Percentiles rank a stretch among this genome's conserved stretches.
These are phyloP conservation scores for Sungouiozyma intestinalis DNA, from an alignment of 805 yeast genomes.

Conservation along the genomic window DNA sequence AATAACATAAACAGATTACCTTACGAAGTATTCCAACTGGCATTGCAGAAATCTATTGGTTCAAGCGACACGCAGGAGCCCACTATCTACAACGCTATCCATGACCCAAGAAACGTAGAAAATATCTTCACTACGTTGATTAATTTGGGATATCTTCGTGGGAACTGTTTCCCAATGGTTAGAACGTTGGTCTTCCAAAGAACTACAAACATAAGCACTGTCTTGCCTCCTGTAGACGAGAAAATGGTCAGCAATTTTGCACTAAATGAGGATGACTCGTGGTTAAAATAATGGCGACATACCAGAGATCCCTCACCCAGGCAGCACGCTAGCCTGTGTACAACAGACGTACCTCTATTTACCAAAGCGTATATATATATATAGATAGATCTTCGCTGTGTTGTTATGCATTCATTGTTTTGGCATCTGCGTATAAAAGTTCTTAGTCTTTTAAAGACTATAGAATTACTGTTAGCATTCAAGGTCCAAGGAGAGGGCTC, in stretches of 20 bases:
- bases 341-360: too few species aligned
- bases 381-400: too few species aligned
- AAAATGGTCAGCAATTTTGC: constrained; percentile 21
- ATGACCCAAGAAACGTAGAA: constrained; percentile 16
- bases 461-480: too few species aligned
- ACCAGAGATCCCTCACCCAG: not conserved
- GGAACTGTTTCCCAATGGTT: constrained; percentile 26
- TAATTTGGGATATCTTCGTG: constrained; percentile 23
- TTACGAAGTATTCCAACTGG: constrained; percentile 14
- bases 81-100: constrained; percentile 18
- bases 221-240: constrained; percentile 22
- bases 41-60: constrained; percentile 15
- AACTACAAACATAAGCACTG: constrained; percentile 15
- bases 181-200: constrained; percentile 24
- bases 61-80: not conserved
- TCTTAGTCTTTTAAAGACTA: too few species aligned
- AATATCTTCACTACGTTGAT: constrained; percentile 24
- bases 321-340: not conserved
- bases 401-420: too few species aligned
- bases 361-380: too few species aligned
- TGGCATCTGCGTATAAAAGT: too few species aligned
- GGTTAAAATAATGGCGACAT: constrained; percentile 12
- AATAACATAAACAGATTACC: constrained; percentile 19
- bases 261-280: constrained; percentile 22
- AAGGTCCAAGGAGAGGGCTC: too few species aligned